phyloP scores from a whole-genome alignment of 2,329 filamentous ascomycete species.

The Cordyceps fumosorosea region DNA sequence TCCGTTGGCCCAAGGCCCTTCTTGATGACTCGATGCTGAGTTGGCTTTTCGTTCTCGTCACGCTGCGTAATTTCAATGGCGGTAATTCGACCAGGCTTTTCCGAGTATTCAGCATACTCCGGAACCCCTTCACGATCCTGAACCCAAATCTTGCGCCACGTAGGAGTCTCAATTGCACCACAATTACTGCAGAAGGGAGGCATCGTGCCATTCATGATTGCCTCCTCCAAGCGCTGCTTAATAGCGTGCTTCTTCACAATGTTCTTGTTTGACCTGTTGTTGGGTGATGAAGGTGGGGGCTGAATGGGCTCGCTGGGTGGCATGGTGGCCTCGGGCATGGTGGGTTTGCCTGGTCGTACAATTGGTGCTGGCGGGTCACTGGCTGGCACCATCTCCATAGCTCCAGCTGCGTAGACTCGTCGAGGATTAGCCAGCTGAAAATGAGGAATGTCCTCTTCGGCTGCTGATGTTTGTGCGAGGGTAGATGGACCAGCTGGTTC shows the following conservation, averaged over 20 bases:
- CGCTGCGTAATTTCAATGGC: constrained; percentile 63
- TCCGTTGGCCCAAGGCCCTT: constrained; percentile 59
- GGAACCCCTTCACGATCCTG: constrained; percentile 67
- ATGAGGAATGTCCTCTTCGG: constrained; percentile 16
- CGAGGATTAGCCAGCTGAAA: constrained; percentile 31
- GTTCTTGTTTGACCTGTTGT: constrained; percentile 56
- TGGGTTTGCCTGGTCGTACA: constrained; percentile 17
- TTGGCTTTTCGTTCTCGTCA: constrained; percentile 56
- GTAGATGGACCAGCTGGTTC: constrained; percentile 41
- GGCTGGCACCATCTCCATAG: constrained; percentile 34
- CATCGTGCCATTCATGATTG: constrained; percentile 72
- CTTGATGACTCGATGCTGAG: constrained; percentile 68
- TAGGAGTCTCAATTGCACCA: constrained; percentile 90
- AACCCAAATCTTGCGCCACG: constrained; percentile 91
- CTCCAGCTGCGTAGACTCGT: constrained; percentile 31
- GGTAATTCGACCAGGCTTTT: constrained; percentile 66
- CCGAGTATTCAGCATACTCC: constrained; percentile 62
- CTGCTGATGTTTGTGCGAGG: constrained; percentile 26
- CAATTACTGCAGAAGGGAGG: constrained; percentile 90
- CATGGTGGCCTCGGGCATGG: constrained; percentile 32
- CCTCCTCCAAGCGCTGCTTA: constrained; percentile 51
- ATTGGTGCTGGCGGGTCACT: constrained; percentile 38
- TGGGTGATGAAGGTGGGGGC: constrained; percentile 29
- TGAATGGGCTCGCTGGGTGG: constrained; percentile 37
- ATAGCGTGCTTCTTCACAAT: constrained; percentile 56